A percentile compares a stretch with the other conserved stretches of the same genome.
Evolutionary conservation across 192 early-diverging fungal genomes (phyloP).

Genomic region (Gaertneriomyces sp.): DNA sequence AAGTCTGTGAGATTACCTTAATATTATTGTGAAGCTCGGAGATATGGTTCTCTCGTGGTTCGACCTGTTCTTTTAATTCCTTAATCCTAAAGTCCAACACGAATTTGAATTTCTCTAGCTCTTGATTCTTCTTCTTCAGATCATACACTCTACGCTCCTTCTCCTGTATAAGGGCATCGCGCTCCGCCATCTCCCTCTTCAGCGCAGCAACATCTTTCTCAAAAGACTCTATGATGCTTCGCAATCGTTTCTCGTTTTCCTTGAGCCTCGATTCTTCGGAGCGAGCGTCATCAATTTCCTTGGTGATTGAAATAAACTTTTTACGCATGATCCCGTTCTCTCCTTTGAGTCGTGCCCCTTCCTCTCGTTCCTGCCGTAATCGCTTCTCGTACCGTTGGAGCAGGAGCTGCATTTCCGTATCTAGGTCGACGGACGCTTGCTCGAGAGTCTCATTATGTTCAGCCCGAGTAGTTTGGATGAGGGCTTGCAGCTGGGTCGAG

Average conservation of each 20-base stretch:
- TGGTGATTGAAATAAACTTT: constrained; percentile 57
- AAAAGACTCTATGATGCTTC: constrained; percentile 39
- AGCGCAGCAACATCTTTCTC: constrained; percentile 52
- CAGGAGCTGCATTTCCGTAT: constrained; percentile 45
- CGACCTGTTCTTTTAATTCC: constrained; percentile 56
- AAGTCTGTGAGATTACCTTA: constrained; percentile 5
- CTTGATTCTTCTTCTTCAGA: constrained; percentile 59
- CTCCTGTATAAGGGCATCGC: constrained; percentile 56
- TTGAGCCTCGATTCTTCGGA: constrained; percentile 43
- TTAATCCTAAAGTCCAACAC: constrained; percentile 57
- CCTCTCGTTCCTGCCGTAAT: constrained; percentile 48
- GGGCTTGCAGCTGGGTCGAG: constrained; percentile 38
- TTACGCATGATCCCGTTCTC: constrained; percentile 66
- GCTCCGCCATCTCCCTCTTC: constrained; percentile 55
- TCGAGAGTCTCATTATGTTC: constrained; percentile 47
- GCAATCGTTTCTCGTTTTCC: constrained; percentile 49
- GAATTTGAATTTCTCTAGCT: constrained; percentile 64
- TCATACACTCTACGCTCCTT: constrained; percentile 56
- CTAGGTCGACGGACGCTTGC: constrained; percentile 49
- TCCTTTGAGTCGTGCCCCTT: constrained; percentile 52
- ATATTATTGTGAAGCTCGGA: constrained; percentile 50
- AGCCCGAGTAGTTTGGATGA: constrained; percentile 32
- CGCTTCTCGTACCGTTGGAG: constrained; percentile 44
- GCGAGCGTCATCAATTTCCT: constrained; percentile 58
- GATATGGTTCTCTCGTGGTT: constrained; percentile 54